Percentiles rank a stretch among this genome's conserved stretches.
Evolutionary conservation across 108 stramenopile genomes (phyloP).

Genomic region (Tribonema minus): DNA sequence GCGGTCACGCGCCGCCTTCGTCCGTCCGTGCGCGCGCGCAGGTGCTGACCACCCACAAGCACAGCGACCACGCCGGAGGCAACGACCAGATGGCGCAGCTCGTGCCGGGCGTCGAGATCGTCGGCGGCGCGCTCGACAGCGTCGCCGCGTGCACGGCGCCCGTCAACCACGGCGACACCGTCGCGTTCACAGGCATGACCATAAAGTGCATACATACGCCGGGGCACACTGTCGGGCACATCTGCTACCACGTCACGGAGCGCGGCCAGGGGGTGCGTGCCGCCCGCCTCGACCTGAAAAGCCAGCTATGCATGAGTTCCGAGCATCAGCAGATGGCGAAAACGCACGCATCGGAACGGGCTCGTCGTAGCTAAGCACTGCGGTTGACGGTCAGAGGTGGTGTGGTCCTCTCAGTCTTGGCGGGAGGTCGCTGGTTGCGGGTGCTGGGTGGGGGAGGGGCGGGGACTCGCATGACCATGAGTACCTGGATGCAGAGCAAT

Average conservation of each 20-base stretch:
- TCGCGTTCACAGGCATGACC: slow-evolving; percentile 39
- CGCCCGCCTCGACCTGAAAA: too few relatives aligned
- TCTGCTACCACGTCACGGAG: slow-evolving; percentile 52
- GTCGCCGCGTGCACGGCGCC: slow-evolving; percentile 23
- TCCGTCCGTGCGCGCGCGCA: too few relatives aligned
- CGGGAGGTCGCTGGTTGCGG: too few relatives aligned
- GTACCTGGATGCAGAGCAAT: background rate
- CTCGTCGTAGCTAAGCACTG: too few relatives aligned
- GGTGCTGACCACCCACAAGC: slow-evolving; percentile 50
- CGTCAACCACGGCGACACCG: slow-evolving; percentile 55
- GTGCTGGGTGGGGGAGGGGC: too few relatives aligned
- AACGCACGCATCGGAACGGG: too few relatives aligned
- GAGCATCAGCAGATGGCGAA: too few relatives aligned
- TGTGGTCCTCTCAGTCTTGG: too few relatives aligned
- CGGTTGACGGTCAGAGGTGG: too few relatives aligned
- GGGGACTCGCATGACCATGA: too few relatives aligned
- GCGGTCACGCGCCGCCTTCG: too few relatives aligned
- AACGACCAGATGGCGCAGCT: slow-evolving; percentile 4
- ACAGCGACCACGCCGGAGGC: slow-evolving; percentile 43
- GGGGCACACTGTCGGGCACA: slow-evolving; percentile 64
- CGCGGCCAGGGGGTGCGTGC: slow-evolving; percentile 6
- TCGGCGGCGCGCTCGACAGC: slow-evolving; percentile 25
- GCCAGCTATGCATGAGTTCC: too few relatives aligned
- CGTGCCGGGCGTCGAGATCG: slow-evolving; percentile 10
- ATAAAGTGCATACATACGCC: slow-evolving; percentile 31